A percentile compares a stretch with the other conserved stretches of the same genome.
These are phyloP conservation scores for Beauveria medogensis DNA, from an alignment of 2,329 filamentous ascomycete species.

Conservation along the genomic window DNA sequence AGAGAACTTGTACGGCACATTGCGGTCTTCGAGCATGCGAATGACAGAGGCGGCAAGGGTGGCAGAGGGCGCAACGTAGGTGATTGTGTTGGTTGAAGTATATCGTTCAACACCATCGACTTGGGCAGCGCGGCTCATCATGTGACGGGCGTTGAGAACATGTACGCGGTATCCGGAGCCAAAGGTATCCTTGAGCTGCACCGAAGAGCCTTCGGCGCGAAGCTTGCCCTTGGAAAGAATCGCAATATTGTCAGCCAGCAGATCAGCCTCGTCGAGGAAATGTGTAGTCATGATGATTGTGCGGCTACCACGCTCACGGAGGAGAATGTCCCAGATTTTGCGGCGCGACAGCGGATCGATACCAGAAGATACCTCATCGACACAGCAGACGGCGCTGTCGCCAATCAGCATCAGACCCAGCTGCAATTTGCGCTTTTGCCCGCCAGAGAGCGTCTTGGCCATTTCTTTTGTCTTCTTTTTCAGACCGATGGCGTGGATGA, in stretches of 20 bases:
- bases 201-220: conserved; percentile 59
- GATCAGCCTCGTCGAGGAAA: conserved; percentile 68
- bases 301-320: conserved; percentile 56
- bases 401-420: conserved; percentile 74
- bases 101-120: conserved; percentile 47
- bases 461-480: conserved; percentile 52
- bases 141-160: conserved; percentile 17
- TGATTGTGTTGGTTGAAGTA: conserved; percentile 56
- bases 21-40: conserved; percentile 52
- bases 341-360: conserved; percentile 60
- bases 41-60: conserved; percentile 62
- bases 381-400: conserved; percentile 61
- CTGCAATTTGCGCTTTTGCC: conserved; percentile 70
- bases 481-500: conserved; percentile 58
- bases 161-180: conserved; percentile 36
- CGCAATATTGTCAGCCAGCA: conserved; percentile 62
- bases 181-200: conserved; percentile 57
- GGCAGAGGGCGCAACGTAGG: conserved; percentile 62
- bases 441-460: conserved; percentile 60
- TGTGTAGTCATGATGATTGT: conserved; percentile 68
- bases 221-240: conserved; percentile 61
- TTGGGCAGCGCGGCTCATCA: conserved; percentile 35
- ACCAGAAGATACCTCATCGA: conserved; percentile 68
- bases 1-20: conserved; percentile 58
- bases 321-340: conserved; percentile 47